Base-by-base conservation (phyloP, 2,329 filamentous ascomycete genomes). In the Acephala macrosclerotiorum region DNA sequence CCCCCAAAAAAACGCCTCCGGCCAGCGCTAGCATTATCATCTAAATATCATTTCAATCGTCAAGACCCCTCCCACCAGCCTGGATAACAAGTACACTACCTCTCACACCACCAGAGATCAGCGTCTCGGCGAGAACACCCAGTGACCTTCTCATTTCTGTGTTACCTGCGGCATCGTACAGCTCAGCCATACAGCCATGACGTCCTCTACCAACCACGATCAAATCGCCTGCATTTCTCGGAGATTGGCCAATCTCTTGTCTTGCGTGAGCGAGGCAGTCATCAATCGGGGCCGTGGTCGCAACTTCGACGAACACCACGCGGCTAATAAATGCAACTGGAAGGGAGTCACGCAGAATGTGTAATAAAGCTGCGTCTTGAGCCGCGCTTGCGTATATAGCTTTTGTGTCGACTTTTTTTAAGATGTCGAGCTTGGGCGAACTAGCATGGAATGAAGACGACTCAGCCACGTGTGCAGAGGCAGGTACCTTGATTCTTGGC, bases 61-160 rank as follows among this genome's bases (percentile, higher is more conserved):
- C 67, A 26, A 73, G 45, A 20, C 66, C 73, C 1, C 62, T 66
- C 9, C 66, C 69, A 49, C 72, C 75, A 55, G 89, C 90, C 78
- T 93, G 89, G 33, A 94, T 83, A 62, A 94, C 85, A 61, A 94
- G 79, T 29, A 94, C 79, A 76, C 91, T 93, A 0, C 89, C 87
- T 69, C 83, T 85, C n/a, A 91, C 77, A 14, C 83, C 85, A 53
- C 81, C 82, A 60, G 83, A 82, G 51, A 88, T 83, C n/a, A 91
- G 77, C 64, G 83, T 82, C 75, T 89, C 85, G 11, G 86, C 87
- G 33, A 89, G 79, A n/a, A 81, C 78, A 11, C 90, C 89, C 40
- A 91, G 73, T 29, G 86, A 86, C 74, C 79, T 83, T 59, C 77
- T 79, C 70, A 85, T 75, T 25, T 85, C 84, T 4, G 45, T 75